phyloP scores from a whole-genome alignment of 2,329 filamentous ascomycete species.

The Penicillium sp. region DNA sequence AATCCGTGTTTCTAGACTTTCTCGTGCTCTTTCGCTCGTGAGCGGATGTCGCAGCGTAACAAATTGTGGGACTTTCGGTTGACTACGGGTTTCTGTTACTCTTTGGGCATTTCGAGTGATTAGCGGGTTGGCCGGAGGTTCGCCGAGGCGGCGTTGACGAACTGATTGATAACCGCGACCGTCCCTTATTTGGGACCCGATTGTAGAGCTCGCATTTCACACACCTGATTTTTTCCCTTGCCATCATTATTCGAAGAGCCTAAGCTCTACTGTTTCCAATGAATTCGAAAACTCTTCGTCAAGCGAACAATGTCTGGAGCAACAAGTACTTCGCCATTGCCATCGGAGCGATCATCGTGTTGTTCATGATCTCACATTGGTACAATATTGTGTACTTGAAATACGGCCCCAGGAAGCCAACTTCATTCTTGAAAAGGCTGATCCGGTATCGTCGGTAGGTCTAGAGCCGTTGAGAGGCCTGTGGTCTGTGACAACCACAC shows the following conservation, averaged over 20 bases:
- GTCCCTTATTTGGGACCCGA: neutral
- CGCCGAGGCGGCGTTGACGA: neutral
- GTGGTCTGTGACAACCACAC: neutral
- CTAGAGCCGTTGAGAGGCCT: too few species aligned
- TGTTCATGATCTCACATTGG: constrained; percentile 10
- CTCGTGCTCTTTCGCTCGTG: neutral
- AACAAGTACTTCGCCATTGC: constrained; percentile 17
- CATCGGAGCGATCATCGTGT: constrained; percentile 10
- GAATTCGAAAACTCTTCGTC: constrained; percentile 2
- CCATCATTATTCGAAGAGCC: neutral
- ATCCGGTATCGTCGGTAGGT: neutral
- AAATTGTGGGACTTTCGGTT: too few species aligned
- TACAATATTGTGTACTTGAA: neutral
- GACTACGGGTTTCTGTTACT: neutral
- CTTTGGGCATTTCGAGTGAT: neutral
- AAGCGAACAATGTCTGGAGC: constrained; percentile 12
- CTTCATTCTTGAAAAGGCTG: neutral
- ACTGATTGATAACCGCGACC: neutral
- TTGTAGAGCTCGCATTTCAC: neutral
- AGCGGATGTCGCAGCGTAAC: neutral
- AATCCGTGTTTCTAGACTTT: neutral
- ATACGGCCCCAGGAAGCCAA: constrained; percentile 1
- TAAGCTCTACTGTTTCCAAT: neutral
- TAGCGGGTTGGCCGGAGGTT: neutral
- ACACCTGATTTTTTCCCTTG: neutral